Conservation (phyloP, 2,329 filamentous ascomycete genomes). For the Lasiodiplodia hormozganensis region DNA sequence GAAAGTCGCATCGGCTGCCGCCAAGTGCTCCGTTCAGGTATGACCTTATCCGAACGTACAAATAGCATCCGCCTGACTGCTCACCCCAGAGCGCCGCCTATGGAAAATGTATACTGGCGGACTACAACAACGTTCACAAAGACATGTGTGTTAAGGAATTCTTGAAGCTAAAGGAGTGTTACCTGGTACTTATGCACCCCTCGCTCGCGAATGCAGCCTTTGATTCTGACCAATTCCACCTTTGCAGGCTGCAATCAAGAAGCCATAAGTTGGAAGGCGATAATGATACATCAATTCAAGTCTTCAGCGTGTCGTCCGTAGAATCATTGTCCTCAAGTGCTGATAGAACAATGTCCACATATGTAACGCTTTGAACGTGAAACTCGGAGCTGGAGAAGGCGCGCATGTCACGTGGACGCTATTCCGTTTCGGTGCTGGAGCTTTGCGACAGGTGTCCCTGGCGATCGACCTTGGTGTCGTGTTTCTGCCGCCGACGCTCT, state of each 20-base stretch:
- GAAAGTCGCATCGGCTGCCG: slow-evolving; percentile 70
- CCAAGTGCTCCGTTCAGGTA: slow-evolving; percentile 72
- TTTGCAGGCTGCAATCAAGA: slow-evolving; percentile 19
- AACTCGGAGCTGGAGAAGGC: neutral
- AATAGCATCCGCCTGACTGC: neutral
- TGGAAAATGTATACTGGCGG: slow-evolving; percentile 87
- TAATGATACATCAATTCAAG: neutral
- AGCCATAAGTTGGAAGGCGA: neutral
- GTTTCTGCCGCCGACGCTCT: slow-evolving; percentile 14
- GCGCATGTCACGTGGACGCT: slow-evolving; percentile 21
- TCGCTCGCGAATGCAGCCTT: neutral
- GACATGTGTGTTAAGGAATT: slow-evolving; percentile 91
- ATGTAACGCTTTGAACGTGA: no score
- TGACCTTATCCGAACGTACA: slow-evolving; percentile 22
- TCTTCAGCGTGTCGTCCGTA: neutral
- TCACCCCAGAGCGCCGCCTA: slow-evolving; percentile 75
- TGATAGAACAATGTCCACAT: no score
- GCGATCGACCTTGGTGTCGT: slow-evolving; percentile 25
- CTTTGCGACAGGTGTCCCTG: slow-evolving; percentile 28
- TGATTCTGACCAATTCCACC: neutral
- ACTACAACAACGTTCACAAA: slow-evolving; percentile 89
- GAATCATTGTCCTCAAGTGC: neutral
- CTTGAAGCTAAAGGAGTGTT: slow-evolving; percentile 84
- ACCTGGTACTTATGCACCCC: slow-evolving; percentile 64
- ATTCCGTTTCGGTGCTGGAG: slow-evolving; percentile 22